Conservation (phyloP, 164 flowering plant species). For the Platanus orientalis region DNA sequence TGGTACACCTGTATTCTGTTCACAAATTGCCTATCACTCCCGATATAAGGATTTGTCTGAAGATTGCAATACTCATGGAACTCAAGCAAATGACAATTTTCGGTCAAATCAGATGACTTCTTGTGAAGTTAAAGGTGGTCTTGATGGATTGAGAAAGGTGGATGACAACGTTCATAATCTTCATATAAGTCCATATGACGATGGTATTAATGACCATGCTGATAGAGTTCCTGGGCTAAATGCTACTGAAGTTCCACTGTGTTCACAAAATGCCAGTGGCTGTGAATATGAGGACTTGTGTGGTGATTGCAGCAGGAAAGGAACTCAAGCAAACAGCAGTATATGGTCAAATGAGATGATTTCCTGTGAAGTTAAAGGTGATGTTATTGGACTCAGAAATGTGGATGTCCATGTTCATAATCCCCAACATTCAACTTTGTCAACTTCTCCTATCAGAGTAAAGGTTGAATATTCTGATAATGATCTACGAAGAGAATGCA, state of each 20-base stretch:
- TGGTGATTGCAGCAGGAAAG: neutral
- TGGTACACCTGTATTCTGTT: too few relatives aligned
- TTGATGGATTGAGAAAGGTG: too few relatives aligned
- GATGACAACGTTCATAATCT: too few relatives aligned
- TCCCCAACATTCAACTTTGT: neutral
- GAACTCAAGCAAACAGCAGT: neutral
- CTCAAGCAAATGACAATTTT: too few relatives aligned
- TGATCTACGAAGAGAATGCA: neutral
- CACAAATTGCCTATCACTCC: too few relatives aligned
- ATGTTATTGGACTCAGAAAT: neutral
- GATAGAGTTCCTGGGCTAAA: neutral
- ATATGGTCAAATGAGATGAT: neutral
- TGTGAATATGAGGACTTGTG: neutral
- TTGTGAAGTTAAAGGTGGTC: too few relatives aligned
- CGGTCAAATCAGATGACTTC: too few relatives aligned
- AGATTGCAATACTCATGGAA: too few relatives aligned
- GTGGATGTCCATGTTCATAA: neutral
- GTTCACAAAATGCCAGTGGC: neutral
- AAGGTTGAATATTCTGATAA: neutral
- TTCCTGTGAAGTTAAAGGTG: neutral
- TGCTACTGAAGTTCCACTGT: slow-evolving; percentile 11
- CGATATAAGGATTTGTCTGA: too few relatives aligned
- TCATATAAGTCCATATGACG: neutral
- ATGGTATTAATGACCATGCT: neutral
- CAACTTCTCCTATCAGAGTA: neutral